Base-by-base conservation (phyloP, 208 protist genomes). In the Phytomonas sp. region DNA sequence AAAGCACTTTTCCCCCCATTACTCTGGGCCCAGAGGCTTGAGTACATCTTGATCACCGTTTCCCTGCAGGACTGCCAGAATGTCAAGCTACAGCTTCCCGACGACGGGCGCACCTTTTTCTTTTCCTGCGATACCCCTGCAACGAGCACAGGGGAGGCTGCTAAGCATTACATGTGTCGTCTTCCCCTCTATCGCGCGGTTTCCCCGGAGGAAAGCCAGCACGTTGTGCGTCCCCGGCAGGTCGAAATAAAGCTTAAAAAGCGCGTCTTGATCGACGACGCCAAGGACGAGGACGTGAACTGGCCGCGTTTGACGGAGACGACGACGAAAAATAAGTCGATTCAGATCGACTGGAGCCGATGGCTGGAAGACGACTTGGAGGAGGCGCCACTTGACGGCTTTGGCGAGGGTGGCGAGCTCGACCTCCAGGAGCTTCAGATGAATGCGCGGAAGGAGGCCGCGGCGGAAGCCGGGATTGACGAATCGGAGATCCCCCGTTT, bases 311-410 rank as follows among this genome's bases (percentile, higher is more conserved):
- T 97, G 34, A 90, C 84, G 3, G 73, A 79, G 66, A 73, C 83
- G 26, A 88, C 86, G 71, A 64, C 53, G n/a, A 91, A 88, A 56
- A 75, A 89, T 65, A 51, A 46, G 33, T 77, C 85, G 70, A 93
- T 96, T 72, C 77, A 82, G 40, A 85, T 97, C 23, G 92, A 97
- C 80, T 97, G 92, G 89, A 67, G 76, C 0, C 80, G 78, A 31
- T 97, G 92, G 89, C 82, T 82, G 65, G 89, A 96, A 67, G 84
- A 82, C 29, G 87, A 94, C 30, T 83, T 85, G 23, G 82, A 85
- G 23, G 79, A 78, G 15, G 79, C 74, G 7, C 78, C 37, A 32
- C 53, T 29, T 13, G 59, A 71, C 17, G 70, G 75, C 66, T 70
- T 68, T 11, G 73, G 60, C 29, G 72, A 77, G 53, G 70, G 66